Conservation (phyloP, 228 moss, liverwort and hornwort genomes). For the Sphagnum fallax region DNA sequence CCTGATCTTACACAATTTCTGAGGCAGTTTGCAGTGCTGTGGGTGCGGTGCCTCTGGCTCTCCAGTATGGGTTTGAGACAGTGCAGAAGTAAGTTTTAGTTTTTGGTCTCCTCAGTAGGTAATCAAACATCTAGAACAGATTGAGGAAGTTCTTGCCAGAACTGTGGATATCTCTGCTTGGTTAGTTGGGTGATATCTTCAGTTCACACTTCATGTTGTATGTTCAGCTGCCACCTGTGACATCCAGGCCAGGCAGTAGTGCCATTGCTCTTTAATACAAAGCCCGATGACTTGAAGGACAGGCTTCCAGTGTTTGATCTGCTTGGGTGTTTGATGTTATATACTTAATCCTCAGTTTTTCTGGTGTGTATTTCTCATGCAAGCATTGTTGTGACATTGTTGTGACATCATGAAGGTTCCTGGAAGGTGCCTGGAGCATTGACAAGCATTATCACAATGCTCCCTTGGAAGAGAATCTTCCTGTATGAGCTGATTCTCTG, state of each 20-base stretch:
- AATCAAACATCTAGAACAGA: not conserved
- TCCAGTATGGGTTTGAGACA: constrained; percentile 80
- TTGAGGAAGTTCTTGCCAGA: not conserved
- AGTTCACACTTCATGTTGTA: no score
- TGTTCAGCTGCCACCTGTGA: no score
- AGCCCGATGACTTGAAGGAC: no score
- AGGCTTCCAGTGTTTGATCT: no score
- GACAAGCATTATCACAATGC: constrained; percentile 80
- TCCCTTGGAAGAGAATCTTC: constrained; percentile 77
- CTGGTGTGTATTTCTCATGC: not conserved
- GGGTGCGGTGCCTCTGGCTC: constrained; percentile 80
- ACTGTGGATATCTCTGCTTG: no score
- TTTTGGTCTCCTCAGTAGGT: not conserved
- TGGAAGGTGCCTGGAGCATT: constrained; percentile 98
- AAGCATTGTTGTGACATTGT: not conserved
- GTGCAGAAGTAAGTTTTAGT: constrained; percentile 46
- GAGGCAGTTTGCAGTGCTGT: constrained; percentile 95
- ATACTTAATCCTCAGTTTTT: no score
- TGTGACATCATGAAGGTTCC: constrained; percentile 45
- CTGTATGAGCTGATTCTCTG: constrained; percentile 28
- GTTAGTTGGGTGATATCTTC: no score
- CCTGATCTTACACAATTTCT: no score
- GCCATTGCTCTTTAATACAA: no score
- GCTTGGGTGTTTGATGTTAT: no score
- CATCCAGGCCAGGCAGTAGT: no score